Evolutionary conservation across 192 early-diverging fungal genomes (phyloP).

Genomic region (Chytriomyces sp.): DNA sequence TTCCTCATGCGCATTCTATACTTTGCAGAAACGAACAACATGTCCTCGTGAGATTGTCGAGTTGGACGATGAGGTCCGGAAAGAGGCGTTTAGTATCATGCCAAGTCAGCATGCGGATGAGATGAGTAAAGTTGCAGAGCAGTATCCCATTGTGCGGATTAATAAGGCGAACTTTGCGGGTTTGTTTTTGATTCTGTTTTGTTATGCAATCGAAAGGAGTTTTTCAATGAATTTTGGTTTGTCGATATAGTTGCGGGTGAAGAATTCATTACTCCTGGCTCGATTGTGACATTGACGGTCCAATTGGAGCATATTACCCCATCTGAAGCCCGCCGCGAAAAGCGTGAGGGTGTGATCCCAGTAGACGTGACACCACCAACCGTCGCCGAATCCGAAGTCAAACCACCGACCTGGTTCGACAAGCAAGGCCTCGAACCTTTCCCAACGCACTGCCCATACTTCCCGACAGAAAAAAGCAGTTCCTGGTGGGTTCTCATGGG

Average conservation of each 20-base stretch:
- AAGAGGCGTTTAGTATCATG: conserved; percentile 54
- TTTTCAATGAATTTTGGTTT: no score
- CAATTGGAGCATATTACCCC: conserved; percentile 41
- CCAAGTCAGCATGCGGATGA: conserved; percentile 70
- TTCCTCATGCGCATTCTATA: no score
- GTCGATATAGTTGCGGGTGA: conserved; percentile 50
- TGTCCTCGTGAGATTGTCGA: conserved; percentile 73
- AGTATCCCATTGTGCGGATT: conserved; percentile 78
- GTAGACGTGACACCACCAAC: conserved; percentile 17
- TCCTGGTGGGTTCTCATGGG: conserved; percentile 92
- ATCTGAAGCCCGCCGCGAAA: conserved; percentile 34
- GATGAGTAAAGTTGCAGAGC: conserved; percentile 73
- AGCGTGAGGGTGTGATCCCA: conserved; percentile 5
- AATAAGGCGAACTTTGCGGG: conserved; percentile 81
- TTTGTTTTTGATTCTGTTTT: conserved; percentile 14
- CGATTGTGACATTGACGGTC: conserved; percentile 56
- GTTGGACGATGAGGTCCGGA: conserved; percentile 68
- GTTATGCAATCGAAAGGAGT: no score
- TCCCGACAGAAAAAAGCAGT: conserved; percentile 74
- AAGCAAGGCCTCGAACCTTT: conserved; percentile 33
- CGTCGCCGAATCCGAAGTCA: conserved; percentile 28
- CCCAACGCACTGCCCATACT: conserved; percentile 71
- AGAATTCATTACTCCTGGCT: conserved; percentile 49
- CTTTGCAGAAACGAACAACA: conserved; percentile 26
- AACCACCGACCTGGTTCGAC: conserved; percentile 40